Evolutionary conservation across 768 basidiomycete genomes (phyloP), one percentile per base, ranked within the genome.

Genomic region (Tricholoma matsutake): DNA sequence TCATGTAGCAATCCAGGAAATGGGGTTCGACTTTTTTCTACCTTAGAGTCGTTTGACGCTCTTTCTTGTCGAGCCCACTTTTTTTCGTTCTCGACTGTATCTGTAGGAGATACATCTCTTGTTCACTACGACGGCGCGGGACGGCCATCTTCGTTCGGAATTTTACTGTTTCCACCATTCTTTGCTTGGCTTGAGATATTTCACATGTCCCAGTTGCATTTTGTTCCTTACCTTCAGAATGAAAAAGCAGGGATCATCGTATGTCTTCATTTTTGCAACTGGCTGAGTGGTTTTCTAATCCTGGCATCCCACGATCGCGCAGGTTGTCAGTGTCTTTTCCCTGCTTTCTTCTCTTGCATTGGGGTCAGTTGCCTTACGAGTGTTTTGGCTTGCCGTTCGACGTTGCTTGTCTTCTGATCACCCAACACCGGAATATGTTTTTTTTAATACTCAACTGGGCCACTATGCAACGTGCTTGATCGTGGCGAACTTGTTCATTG

Each of bases 361-460:
- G 41, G 65, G 77, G 18, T 81, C 80, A 13, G 80, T 88, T 54
- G 75, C 74, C 58, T 58, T 78, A 31, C 81, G 85, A 60, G 75
- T 81, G 37, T 62, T 78, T 52, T 86, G 80, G 75, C 71, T 86
- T 45, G 81, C 76, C 43, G 34, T 80, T 25, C 70, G 70, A 56
- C 71, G 75, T 34, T 65, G 72, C 61, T 65, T 77, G 60, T 68
- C 63, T 32, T 67, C 58, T 35, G 63, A 69, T 32, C 63, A 60
- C 16, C 54, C 66, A 29, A 67, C 70, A 61, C 68, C 78, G 16
- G 84, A 85, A 70, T 82, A 79, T 43, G 74, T 84, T 61, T 89
- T 91, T 71, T 89, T 91, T 71, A 80, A 81, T 59, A 88, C 88
- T 6, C 88, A 88, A 63, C 80, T 90, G 13, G 90, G 90, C 1